These are phyloP conservation scores for Chaetoceros muelleri DNA, from an alignment of 108 stramenopile genomes.

Conservation along the genomic window DNA sequence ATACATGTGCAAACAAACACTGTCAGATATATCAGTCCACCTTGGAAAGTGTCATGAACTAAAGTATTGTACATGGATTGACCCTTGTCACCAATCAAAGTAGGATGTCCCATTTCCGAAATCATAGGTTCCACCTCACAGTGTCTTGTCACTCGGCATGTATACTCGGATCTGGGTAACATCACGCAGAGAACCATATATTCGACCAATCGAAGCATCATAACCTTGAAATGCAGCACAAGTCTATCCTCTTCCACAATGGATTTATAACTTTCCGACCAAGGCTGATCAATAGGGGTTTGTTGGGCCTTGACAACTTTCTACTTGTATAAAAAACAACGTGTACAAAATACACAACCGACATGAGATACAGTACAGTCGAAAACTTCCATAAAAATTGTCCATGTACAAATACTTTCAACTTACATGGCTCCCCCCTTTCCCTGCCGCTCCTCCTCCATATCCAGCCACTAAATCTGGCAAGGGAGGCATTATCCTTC, in stretches of 20 bases:
- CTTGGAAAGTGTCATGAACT: background rate
- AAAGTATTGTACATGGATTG: background rate
- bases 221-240: conserved; percentile 33
- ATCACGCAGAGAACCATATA: conserved; percentile 34
- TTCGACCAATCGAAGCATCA: conserved; percentile 37
- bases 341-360: too few relatives aligned
- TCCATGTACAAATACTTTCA: too few relatives aligned
- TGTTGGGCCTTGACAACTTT: background rate
- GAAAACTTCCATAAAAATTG: too few relatives aligned
- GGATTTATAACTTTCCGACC: conserved; percentile 51
- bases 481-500: conserved; percentile 51
- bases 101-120: conserved; percentile 11
- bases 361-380: too few relatives aligned
- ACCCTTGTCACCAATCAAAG: background rate
- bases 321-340: too few relatives aligned
- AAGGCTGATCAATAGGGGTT: conserved; percentile 38
- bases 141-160: conserved; percentile 48
- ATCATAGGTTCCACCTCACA: conserved; percentile 36
- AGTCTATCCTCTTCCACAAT: conserved; percentile 59
- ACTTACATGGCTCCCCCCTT: too few relatives aligned
- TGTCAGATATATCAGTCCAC: background rate
- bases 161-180: conserved; percentile 39
- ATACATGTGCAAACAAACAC: background rate
- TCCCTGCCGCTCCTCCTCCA: too few relatives aligned
- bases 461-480: conserved; percentile 64